Conservation (phyloP, 2,329 filamentous ascomycete genomes). For the Penicillium sp. region DNA sequence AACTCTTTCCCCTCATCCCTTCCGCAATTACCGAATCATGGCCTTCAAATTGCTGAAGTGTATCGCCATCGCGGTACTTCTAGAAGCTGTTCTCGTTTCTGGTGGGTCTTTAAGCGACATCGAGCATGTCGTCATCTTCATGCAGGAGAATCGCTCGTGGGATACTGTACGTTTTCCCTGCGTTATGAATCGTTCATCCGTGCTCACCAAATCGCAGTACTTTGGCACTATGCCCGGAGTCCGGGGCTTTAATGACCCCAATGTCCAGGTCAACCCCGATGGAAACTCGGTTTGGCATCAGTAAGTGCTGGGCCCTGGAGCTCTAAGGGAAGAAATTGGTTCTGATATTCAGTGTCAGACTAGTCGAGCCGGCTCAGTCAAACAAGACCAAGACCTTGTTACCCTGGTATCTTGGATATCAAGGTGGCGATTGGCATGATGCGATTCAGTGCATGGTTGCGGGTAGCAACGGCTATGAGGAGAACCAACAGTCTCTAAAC, state of each 20-base stretch:
- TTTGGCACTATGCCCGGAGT: constrained; percentile 58
- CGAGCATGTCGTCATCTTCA: constrained; percentile 58
- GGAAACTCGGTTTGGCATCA: constrained; percentile 50
- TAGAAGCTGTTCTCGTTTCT: constrained; percentile 19
- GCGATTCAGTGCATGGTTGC: constrained; percentile 56
- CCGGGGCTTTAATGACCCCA: constrained; percentile 56
- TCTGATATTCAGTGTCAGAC: constrained; percentile 21
- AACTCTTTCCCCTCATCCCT: not conserved
- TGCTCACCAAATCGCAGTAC: constrained; percentile 41
- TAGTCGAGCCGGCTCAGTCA: constrained; percentile 41
- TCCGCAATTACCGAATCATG: constrained; percentile 9
- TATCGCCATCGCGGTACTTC: constrained; percentile 15
- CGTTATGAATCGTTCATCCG: not conserved
- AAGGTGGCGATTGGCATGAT: constrained; percentile 50
- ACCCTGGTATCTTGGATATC: constrained; percentile 57
- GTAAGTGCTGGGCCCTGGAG: constrained; percentile 29
- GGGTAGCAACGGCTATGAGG: constrained; percentile 52
- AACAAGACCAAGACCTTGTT: constrained; percentile 46
- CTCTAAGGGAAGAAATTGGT: not conserved
- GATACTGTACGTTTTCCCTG: constrained; percentile 30
- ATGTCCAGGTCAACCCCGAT: constrained; percentile 51
- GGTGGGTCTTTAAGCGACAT: constrained; percentile 51
- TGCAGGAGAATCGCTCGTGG: constrained; percentile 52
- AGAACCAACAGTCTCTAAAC: constrained; percentile 55
- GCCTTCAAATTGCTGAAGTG: constrained; percentile 8